Evolutionary conservation across 257 asterid species (phyloP), one percentile per base, ranked within the genome.

Genomic region (Salvia splendens): DNA sequence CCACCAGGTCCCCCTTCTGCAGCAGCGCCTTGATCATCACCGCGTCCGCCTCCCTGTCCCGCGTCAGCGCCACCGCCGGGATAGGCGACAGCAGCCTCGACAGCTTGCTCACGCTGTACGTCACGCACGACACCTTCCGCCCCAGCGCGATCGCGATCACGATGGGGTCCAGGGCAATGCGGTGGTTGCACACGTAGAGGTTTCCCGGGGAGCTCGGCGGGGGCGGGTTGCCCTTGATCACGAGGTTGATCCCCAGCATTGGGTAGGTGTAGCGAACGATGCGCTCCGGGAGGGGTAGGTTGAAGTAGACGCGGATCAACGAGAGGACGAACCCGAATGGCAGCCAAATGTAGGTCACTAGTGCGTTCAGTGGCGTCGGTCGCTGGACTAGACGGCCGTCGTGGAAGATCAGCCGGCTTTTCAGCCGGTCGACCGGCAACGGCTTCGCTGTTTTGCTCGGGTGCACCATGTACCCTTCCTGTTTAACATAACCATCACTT

Each of bases 401-500:
- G 63, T 94, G 98, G 93, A 94, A 94, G 76, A 94, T 87, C 48
- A 89, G 50, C 6, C 85, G 89, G 67, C 80, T 83, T 74, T 89
- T 94, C 17, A 94, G 81, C 49, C 90, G 89, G 38, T 91, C 89
- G 0, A 84, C 77, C 3, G 96, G 92, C 36, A 89, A n/a, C 2
- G 98, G 82, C 7, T 66, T 82, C 0, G 85, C 84, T 62, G 92
- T 75, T 77, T 91, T 78, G 84, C 80, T 80, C 0, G 93, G 91
- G 46, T 36, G 89, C 74, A 94, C 99, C 99, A 89, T 91, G 82
- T 79, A 94, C 3, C 99, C 99, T 61, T 91, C 96, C 99, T 94
- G 95, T 72, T 45, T 33, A 64, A 14, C 28, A 53, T 14, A 8
- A 14, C 45, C 45, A 40, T 40, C 1, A 15, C 11, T 16, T 15